Evolutionary conservation across 352 stramenopile species (phyloP).

Genomic region (Elongisporangium undulatum): DNA sequence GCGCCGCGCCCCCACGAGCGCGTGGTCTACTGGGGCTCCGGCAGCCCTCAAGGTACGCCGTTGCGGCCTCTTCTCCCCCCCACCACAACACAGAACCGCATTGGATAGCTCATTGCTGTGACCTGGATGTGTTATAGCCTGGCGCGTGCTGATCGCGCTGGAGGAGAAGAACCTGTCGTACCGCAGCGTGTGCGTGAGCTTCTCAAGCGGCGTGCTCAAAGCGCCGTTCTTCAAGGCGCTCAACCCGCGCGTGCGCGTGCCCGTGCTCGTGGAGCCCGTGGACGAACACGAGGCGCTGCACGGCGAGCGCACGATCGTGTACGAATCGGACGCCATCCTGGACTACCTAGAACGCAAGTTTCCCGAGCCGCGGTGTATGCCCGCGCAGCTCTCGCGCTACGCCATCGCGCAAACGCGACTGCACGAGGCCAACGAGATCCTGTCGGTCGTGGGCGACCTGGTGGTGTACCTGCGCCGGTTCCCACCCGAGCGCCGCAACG

Average conservation of each 20-base stretch:
- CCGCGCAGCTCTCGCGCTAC: constrained; percentile 37
- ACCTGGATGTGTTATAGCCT: constrained; percentile 28
- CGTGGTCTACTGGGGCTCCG: constrained; percentile 81
- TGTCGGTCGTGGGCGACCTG: constrained; percentile 76
- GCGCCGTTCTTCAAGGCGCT: constrained; percentile 67
- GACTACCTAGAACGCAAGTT: constrained; percentile 79
- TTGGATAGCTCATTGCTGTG: background rate
- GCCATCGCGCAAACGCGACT: constrained; percentile 71
- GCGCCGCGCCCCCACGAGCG: constrained; percentile 63
- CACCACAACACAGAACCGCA: background rate
- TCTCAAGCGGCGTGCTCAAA: constrained; percentile 82
- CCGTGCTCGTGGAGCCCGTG: constrained; percentile 68
- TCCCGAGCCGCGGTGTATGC: constrained; percentile 41
- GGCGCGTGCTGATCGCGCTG: constrained; percentile 77
- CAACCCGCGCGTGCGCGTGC: constrained; percentile 80
- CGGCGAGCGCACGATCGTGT: constrained; percentile 42
- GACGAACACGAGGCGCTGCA: constrained; percentile 10
- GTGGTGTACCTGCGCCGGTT: constrained; percentile 80
- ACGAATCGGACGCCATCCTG: constrained; percentile 77
- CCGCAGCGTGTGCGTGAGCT: constrained; percentile 78
- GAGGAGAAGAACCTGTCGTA: constrained; percentile 78
- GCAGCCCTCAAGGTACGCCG: constrained; percentile 69
- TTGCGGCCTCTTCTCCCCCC: background rate
- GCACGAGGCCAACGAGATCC: constrained; percentile 81
- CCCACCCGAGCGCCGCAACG: constrained; percentile 48